Conservation (phyloP, 768 basidiomycete species). For the Russula virescens region DNA sequence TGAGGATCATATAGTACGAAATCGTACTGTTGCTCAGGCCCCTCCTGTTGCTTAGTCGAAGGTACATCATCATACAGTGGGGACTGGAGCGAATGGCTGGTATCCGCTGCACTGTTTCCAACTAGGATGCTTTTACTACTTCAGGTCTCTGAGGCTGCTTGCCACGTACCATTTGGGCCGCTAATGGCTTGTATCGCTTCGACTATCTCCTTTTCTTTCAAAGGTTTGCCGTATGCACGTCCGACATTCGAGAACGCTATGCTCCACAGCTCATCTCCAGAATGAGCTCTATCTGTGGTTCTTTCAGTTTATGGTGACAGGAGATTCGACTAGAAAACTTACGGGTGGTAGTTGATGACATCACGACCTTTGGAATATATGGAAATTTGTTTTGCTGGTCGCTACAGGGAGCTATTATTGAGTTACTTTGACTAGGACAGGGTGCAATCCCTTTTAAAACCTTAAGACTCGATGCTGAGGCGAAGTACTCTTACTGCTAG, state of each 20-base stretch:
- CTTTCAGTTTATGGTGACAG: not conserved
- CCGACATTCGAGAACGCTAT: slow-evolving; percentile 4
- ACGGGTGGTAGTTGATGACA: not conserved
- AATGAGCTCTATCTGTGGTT: not conserved
- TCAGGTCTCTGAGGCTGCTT: not conserved
- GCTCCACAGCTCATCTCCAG: not conserved
- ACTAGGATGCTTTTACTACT: not conserved
- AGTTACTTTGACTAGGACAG: not conserved
- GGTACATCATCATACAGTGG: not conserved
- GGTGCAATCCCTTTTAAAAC: not conserved
- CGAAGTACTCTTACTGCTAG: not conserved
- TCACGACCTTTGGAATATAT: not conserved
- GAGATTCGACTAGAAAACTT: not conserved
- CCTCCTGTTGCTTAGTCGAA: not conserved
- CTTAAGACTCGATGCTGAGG: not conserved
- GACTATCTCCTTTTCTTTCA: not conserved
- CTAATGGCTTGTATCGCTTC: slow-evolving; percentile 1
- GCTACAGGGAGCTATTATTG: not conserved
- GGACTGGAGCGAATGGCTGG: not conserved
- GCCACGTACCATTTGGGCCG: not conserved
- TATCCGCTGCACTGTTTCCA: not conserved
- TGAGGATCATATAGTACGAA: not conserved
- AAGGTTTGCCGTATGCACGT: not conserved
- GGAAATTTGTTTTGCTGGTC: not conserved
- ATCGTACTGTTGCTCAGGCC: not conserved